A percentile compares a stretch with the other conserved stretches of the same genome.
Evolutionary conservation across 2,329 filamentous ascomycete genomes (phyloP).

Genomic region (Penicillium freii): DNA sequence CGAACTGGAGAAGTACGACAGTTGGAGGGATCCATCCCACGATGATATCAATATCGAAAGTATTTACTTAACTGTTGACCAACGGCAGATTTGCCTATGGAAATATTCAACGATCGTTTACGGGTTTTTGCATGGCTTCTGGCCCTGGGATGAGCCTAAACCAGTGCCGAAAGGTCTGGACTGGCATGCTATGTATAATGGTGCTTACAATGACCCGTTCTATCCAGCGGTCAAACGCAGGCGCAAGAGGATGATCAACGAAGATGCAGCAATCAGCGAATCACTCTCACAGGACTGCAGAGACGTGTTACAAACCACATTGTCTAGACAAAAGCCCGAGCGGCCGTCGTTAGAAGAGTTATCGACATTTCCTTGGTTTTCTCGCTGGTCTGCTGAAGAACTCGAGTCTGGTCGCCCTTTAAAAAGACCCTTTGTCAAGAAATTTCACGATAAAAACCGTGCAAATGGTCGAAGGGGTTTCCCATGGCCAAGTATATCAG

Average conservation of each 20-base stretch:
- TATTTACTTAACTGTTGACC: slow-evolving; percentile 15
- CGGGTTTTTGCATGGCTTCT: slow-evolving; percentile 34
- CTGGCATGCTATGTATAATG: neutral
- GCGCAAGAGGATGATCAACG: slow-evolving; percentile 26
- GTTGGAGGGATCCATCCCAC: neutral
- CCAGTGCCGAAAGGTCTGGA: slow-evolving; percentile 7
- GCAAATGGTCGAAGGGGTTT: neutral
- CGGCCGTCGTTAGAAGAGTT: slow-evolving; percentile 27
- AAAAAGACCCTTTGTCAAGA: slow-evolving; percentile 10
- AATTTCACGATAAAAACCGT: neutral
- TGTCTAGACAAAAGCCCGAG: slow-evolving; percentile 22
- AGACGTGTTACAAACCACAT: slow-evolving; percentile 28
- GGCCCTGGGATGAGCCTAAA: slow-evolving; percentile 31
- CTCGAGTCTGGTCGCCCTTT: slow-evolving; percentile 9
- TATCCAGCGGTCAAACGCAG: slow-evolving; percentile 10
- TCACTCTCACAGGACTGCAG: slow-evolving; percentile 33
- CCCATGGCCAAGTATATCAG: neutral
- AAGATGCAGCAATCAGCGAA: slow-evolving; percentile 27
- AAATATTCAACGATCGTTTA: slow-evolving; percentile 29
- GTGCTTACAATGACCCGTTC: neutral
- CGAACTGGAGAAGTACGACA: slow-evolving; percentile 9
- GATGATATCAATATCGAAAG: neutral
- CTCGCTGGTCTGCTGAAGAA: slow-evolving; percentile 14
- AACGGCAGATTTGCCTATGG: slow-evolving; percentile 24
- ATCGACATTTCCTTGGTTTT: slow-evolving; percentile 30